phyloP scores from a whole-genome alignment of 2,329 filamentous ascomycete genomes.

The Eutypella sp. region DNA sequence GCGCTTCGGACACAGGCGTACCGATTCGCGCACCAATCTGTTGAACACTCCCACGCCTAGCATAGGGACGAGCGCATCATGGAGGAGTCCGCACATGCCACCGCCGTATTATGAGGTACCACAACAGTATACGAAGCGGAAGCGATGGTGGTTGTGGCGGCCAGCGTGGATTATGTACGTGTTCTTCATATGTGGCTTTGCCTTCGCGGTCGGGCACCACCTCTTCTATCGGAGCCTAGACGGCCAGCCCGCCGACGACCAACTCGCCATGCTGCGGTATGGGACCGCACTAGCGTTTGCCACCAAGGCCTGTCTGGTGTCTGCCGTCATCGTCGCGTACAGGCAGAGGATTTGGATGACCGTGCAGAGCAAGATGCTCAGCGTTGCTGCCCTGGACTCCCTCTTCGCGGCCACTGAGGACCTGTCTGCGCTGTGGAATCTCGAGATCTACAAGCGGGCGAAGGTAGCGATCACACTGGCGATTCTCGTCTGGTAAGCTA shows the following conservation, averaged over 20 bases:
- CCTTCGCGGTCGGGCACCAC: slow-evolving; percentile 33
- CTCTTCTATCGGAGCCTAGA: slow-evolving; percentile 31
- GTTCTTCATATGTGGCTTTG: slow-evolving; percentile 30
- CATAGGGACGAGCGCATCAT: slow-evolving; percentile 4
- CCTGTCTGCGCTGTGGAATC: slow-evolving; percentile 23
- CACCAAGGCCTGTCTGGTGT: slow-evolving; percentile 33
- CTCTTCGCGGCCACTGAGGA: slow-evolving; percentile 30
- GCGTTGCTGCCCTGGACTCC: slow-evolving; percentile 26
- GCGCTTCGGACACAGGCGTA: slow-evolving; percentile 11
- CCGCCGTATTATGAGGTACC: slow-evolving; percentile 11
- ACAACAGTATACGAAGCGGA: slow-evolving; percentile 5
- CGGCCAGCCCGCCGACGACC: slow-evolving; percentile 27
- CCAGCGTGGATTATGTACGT: slow-evolving; percentile 32
- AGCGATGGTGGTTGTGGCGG: slow-evolving; percentile 30
- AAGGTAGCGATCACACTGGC: slow-evolving; percentile 30
- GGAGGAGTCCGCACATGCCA: slow-evolving; percentile 15
- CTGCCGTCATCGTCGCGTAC: slow-evolving; percentile 29
- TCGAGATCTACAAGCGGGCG: slow-evolving; percentile 26
- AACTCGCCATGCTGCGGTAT: slow-evolving; percentile 34
- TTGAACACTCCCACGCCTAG: slow-evolving; percentile 15
- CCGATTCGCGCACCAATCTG: slow-evolving; percentile 12
- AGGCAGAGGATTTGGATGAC: slow-evolving; percentile 28
- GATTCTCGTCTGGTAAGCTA: slow-evolving; percentile 27
- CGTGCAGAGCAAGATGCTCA: slow-evolving; percentile 24
- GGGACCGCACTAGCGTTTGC: slow-evolving; percentile 34